These are phyloP conservation scores for Dryas octopetala DNA, from an alignment of 306 rosid species.

Conservation along the genomic window DNA sequence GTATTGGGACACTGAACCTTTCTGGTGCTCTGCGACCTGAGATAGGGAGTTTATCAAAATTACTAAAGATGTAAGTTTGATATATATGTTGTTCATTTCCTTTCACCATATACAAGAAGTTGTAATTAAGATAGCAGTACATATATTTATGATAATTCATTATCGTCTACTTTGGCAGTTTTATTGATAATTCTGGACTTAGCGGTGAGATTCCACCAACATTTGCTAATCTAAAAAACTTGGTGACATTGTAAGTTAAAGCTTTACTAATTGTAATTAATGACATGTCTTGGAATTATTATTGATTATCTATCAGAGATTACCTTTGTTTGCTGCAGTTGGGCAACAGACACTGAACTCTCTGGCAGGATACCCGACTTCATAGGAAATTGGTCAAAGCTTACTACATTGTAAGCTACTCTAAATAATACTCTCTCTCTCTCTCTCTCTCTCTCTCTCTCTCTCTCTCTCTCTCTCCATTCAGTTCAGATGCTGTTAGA, in stretches of 20 bases:
- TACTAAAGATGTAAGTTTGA: constrained; percentile 55
- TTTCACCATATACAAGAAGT: neutral
- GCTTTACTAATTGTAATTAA: neutral
- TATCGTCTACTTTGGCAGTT: constrained; percentile 46
- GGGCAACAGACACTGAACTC: constrained; percentile 64
- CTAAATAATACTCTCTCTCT: neutral
- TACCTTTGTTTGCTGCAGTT: constrained; percentile 43
- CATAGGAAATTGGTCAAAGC: constrained; percentile 68
- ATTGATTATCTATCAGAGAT: neutral
- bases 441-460: no score
- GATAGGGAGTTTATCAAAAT: constrained; percentile 57
- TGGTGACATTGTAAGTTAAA: constrained; percentile 50
- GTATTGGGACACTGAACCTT: constrained; percentile 56
- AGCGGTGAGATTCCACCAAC: constrained; percentile 77
- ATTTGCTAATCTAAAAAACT: constrained; percentile 51
- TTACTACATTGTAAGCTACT: constrained; percentile 56
- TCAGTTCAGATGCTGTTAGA: neutral
- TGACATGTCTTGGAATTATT: neutral
- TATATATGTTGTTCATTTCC: neutral
- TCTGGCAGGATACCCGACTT: constrained; percentile 71
- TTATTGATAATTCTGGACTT: constrained; percentile 66
- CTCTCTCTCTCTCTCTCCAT: no score
- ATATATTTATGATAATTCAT: neutral
- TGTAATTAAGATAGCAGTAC: neutral
- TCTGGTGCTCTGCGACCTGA: constrained; percentile 72